Evolutionary conservation across 306 rosid genomes (phyloP), one percentile per base, ranked within the genome.

Genomic region (Glycine latifolia): DNA sequence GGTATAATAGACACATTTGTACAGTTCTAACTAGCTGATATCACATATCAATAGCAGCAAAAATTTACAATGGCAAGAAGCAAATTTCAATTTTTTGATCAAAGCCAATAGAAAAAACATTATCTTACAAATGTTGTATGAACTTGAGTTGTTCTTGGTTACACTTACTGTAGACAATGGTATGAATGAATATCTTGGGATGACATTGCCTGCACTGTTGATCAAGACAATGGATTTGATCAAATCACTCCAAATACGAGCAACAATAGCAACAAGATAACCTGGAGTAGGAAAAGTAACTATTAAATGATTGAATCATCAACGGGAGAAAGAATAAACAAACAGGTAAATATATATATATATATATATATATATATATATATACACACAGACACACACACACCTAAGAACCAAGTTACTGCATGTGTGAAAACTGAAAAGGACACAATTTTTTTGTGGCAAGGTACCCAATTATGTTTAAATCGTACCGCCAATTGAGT

Each of bases 121-220:
- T 6, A 37, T 44, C 49, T 66, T 60, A 37, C 15, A 52, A 7
- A 47, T 78, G 55, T 66, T 15, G 62, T 56, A 70, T 15, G 73
- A 75, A 81, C 72, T 76, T 61, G 33, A 69, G 71, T 61, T 15
- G 56, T 35, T 67, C 83, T 78, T 43, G 31, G 53, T 71, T 73
- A 84, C 31, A 82, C 93, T 84, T 85, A 89, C 97, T 81, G 68
- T 83, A 41, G 85, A 56, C 54, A 87, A 88, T 20, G 90, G 82
- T 33, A 75, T 80, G 10, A 68, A 86, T 31, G 91, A 65, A 81
- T 87, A 88, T 71, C 88, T 81, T 58, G 97, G 93, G 82, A 89
- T 70, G 69, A 91, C 75, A 82, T 86, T 86, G 78, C 97, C 98
- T 15, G 93, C 94, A 85, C 97, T 86, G 85, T 94, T 94, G 48